phyloP scores from a whole-genome alignment of 352 stramenopile species.

The Phytophthora nicotianae region DNA sequence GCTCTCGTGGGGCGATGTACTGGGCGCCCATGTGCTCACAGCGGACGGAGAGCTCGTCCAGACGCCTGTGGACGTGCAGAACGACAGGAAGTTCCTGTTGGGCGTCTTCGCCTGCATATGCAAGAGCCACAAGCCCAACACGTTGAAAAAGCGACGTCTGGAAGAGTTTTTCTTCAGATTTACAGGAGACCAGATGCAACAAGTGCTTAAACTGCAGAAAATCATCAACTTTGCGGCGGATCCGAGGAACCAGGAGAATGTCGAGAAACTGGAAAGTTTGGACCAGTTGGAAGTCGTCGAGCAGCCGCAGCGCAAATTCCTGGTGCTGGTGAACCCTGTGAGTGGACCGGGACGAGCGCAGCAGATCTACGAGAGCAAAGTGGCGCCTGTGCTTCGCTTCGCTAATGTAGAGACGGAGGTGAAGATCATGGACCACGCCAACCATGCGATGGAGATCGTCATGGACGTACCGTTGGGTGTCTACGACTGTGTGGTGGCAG shows the following conservation, averaged over 20 bases:
- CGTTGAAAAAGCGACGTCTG: conserved; percentile 47
- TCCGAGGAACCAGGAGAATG: conserved; percentile 36
- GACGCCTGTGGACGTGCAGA: conserved; percentile 15
- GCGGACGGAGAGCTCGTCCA: conserved; percentile 44
- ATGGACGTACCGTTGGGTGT: conserved; percentile 47
- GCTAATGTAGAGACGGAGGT: conserved; percentile 56
- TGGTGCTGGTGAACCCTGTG: conserved; percentile 79
- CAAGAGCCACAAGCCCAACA: conserved; percentile 28
- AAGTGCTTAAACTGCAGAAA: conserved; percentile 39
- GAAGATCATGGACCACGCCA: conserved; percentile 51
- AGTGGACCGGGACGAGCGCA: conserved; percentile 55
- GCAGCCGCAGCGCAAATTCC: conserved; percentile 42
- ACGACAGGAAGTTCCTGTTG: conserved; percentile 41
- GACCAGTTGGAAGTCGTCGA: conserved; percentile 35
- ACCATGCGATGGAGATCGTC: conserved; percentile 62
- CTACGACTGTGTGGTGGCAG: conserved; percentile 73
- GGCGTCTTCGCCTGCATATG: conserved; percentile 52
- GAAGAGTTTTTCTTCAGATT: conserved; percentile 61
- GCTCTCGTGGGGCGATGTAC: conserved; percentile 52
- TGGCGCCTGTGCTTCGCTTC: conserved; percentile 57
- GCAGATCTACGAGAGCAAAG: conserved; percentile 59
- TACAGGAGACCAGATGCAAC: conserved; percentile 37
- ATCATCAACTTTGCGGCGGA: conserved; percentile 62
- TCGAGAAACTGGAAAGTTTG: conserved; percentile 33
- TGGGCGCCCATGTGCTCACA: conserved; percentile 62